phyloP scores from a whole-genome alignment of 305 asterid species.

The Striga hermonthica region DNA sequence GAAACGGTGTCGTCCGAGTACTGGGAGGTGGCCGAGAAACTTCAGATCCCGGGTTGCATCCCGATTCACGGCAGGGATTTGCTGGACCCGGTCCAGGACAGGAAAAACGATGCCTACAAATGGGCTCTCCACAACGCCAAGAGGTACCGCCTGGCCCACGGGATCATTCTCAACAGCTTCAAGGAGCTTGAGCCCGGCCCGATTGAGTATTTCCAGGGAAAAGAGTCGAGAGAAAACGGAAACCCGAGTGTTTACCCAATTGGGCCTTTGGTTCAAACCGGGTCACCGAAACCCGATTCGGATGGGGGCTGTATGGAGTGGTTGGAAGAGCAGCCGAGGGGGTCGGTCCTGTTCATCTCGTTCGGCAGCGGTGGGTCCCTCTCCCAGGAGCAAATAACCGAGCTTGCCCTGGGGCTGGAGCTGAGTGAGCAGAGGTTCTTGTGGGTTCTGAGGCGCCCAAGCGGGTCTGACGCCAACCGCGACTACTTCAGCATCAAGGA shows the following conservation, averaged over 20 bases:
- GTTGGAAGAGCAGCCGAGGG: conserved; percentile 67
- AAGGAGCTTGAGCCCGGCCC: conserved; percentile 64
- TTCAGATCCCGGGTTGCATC: conserved; percentile 61
- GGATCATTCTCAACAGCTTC: conserved; percentile 62
- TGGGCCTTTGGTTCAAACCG: conserved; percentile 58
- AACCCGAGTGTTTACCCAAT: conserved; percentile 55
- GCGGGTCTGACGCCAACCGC: conserved; percentile 36
- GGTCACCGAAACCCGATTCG: conserved; percentile 20
- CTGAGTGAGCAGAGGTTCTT: conserved; percentile 72
- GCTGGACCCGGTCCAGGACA: conserved; percentile 68
- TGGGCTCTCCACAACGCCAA: conserved; percentile 52
- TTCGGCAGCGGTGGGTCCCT: conserved; percentile 89
- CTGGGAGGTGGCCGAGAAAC: conserved; percentile 48
- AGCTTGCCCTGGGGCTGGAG: conserved; percentile 70
- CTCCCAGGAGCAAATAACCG: conserved; percentile 50
- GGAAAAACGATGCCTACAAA: conserved; percentile 63
- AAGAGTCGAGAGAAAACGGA: conserved; percentile 20
- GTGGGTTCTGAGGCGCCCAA: conserved; percentile 78
- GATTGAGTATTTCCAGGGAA: conserved; percentile 34
- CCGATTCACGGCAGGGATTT: conserved; percentile 67
- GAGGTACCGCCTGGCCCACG: conserved; percentile 58
- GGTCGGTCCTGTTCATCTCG: conserved; percentile 68
- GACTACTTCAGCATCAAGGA: conserved; percentile 41
- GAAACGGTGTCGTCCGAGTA: conserved; percentile 45
- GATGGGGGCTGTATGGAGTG: conserved; percentile 44